Evolutionary conservation across 495 filamentous ascomycete genomes (phyloP), one percentile per base, ranked within the genome.

Genomic region (Apodospora peruviana): DNA sequence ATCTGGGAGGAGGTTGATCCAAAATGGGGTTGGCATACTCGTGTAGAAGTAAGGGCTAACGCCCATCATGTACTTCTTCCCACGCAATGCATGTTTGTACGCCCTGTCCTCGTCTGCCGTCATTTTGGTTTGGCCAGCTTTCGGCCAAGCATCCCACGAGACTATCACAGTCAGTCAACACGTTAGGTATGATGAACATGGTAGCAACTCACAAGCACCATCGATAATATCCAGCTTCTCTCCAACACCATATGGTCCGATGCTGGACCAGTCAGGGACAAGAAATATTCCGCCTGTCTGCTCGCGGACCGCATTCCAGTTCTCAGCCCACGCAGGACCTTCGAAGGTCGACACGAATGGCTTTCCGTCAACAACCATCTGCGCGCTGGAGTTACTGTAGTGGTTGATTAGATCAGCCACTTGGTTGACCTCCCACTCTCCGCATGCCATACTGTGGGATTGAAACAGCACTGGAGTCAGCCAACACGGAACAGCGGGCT

Each of bases 31-130:
- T 25, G 12, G 50, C 72, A 48, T 61, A 67, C 72, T 60, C 0
- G 65, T 70, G 53, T 85, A 91, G 62, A 90, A 89, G 80, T 83
- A 88, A 1, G 86, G 86, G 14, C 83, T 83, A 12, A 87, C 80
- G 14, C 80, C 78, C 86, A 88, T 88, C 86, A 90, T 89, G 65
- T 82, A 90, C 5, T 80, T 70, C 62, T 87, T 87, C 1, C 72
- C 75, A 3, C 51, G 44, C 7, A 77, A 61, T 16, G 63, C 65
- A 9, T 68, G 59, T 32, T 71, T 68, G 65, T 81, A 88, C 0
- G 69, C 63, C 17, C 62, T 50, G 52, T 90, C 86, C 21, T 72
- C 71, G 16, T 64, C 62, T 1, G 69, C 72, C 2, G 68, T 67
- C 61, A 82, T 85, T 25, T 75, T 68, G 1, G 66, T 59, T 2